Percentiles rank a stretch among this genome's conserved stretches.
phyloP scores from a whole-genome alignment of 2,329 filamentous ascomycete species.

The Cladosporium cucumerinum region DNA sequence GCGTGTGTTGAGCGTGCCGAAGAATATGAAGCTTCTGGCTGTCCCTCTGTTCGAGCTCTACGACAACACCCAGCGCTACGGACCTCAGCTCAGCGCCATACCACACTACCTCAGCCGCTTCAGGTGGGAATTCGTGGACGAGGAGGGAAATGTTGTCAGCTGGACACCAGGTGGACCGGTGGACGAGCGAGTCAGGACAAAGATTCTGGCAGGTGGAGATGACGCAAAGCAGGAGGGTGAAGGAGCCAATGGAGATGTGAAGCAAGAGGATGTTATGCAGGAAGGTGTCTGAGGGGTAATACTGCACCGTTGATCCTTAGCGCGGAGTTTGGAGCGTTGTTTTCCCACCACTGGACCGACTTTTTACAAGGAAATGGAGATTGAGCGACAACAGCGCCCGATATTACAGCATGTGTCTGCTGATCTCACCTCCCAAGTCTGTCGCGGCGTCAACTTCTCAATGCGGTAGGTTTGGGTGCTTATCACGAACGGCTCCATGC shows the following conservation, averaged over 20 bases:
- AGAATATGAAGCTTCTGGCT: constrained; percentile 99
- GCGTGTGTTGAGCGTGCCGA: constrained; percentile 92
- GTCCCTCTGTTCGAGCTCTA: constrained; percentile 97
- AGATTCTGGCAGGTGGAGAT: constrained; percentile 33
- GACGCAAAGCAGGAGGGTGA: not conserved
- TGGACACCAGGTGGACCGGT: constrained; percentile 32
- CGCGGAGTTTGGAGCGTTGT: not conserved
- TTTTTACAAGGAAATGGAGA: not conserved
- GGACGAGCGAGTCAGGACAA: constrained; percentile 31
- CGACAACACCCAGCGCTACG: constrained; percentile 92
- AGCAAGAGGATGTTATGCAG: constrained; percentile 3
- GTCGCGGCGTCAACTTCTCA: not conserved
- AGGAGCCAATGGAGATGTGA: not conserved
- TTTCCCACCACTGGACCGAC: not conserved
- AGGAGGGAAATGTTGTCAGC: constrained; percentile 75
- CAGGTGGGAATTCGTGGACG: constrained; percentile 96
- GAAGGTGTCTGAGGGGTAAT: constrained; percentile 3
- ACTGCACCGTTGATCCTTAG: not conserved
- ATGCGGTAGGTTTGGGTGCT: not conserved
- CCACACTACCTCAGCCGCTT: constrained; percentile 92
- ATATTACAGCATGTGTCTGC: not conserved
- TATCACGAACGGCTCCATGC: not conserved
- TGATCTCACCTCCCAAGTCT: not conserved
- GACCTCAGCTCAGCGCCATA: constrained; percentile 92
- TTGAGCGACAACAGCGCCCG: not conserved